Evolutionary conservation across 2,329 filamentous ascomycete genomes (phyloP), one percentile per base, ranked within the genome.

Genomic region (Diplodia sapinea): DNA sequence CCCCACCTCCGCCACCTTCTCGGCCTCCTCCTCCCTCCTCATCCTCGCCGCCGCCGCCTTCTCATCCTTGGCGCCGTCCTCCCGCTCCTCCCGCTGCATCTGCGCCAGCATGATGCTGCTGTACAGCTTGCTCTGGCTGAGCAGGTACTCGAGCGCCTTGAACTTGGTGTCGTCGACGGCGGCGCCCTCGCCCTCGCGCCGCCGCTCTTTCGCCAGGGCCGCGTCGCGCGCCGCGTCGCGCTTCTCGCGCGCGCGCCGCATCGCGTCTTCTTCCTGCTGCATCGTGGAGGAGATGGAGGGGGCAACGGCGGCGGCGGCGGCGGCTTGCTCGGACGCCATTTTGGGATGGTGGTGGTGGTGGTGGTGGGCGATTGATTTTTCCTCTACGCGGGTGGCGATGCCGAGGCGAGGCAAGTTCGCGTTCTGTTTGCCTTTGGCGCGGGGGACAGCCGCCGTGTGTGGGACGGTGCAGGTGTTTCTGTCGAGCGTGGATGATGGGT

Each of bases 51-150:
- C 82, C 69, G 78, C 78, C 3, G 81, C 77, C 71, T 80, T 80
- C 69, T 81, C 79, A 66, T 84, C 80, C 69, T 80, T 80, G 2
- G 72, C 79, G 36, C 79, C 79, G 31, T 82, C 82, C 47, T 79
- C 79, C 64, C 3, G 2, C 70, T 84, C 83, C 70, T 84, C 82
- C 67, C 79, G 78, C 71, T 83, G 82, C 82, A 85, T 85, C 72
- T 85, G 82, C 68, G 81, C 76, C 33, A 85, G 76, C 83, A 85
- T 85, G 56, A 85, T 83, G 2, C 80, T 79, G 43, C 81, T 82
- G 67, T 84, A 85, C 20, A 85, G 74, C 78, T 84, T 84, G 75
- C 82, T 84, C 73, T 85, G 83, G 67, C 81, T 84, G 72, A 85
- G 79, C 68, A 85, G 71, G 69, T 83, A 84, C 71, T 84, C 82